phyloP scores from a whole-genome alignment of 116 monocot genomes.

The Zostera marina region DNA sequence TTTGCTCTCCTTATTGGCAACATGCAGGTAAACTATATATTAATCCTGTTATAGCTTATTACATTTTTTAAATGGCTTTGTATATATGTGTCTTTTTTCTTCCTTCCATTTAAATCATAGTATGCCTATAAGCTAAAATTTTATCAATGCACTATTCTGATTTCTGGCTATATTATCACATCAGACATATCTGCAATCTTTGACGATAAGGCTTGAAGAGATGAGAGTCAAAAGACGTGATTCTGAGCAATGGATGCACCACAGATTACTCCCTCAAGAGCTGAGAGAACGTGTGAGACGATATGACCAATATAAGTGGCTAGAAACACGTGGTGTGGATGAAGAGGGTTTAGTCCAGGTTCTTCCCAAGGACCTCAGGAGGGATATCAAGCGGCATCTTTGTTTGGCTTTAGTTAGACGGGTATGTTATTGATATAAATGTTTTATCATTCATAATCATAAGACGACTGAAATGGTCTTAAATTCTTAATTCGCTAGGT shows the following conservation, averaged over 20 bases:
- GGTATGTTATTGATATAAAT: neutral
- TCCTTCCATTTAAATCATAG: neutral
- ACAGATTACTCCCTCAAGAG: slow-evolving; percentile 38
- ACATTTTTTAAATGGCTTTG: no score
- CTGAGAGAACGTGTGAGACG: slow-evolving; percentile 47
- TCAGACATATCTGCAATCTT: slow-evolving; percentile 53
- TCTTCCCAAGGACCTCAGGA: slow-evolving; percentile 15
- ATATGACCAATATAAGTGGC: slow-evolving; percentile 16
- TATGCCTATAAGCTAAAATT: neutral
- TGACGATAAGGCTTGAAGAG: slow-evolving; percentile 40
- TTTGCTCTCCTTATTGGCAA: slow-evolving; percentile 93
- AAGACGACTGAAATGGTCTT: neutral
- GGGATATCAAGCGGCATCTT: slow-evolving; percentile 18
- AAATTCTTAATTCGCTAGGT: slow-evolving; percentile 5
- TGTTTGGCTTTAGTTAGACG: slow-evolving; percentile 14
- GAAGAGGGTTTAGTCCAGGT: slow-evolving; percentile 12
- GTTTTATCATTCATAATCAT: neutral
- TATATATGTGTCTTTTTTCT: no score
- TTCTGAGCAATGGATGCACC: slow-evolving; percentile 73
- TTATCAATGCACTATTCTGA: neutral
- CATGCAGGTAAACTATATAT: slow-evolving; percentile 24
- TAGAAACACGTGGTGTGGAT: slow-evolving; percentile 18
- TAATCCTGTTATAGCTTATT: neutral
- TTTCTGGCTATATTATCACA: neutral
- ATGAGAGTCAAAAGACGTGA: slow-evolving; percentile 57